Evolutionary conservation across 352 stramenopile species (phyloP).

Genomic region (Phytophthora melonis): DNA sequence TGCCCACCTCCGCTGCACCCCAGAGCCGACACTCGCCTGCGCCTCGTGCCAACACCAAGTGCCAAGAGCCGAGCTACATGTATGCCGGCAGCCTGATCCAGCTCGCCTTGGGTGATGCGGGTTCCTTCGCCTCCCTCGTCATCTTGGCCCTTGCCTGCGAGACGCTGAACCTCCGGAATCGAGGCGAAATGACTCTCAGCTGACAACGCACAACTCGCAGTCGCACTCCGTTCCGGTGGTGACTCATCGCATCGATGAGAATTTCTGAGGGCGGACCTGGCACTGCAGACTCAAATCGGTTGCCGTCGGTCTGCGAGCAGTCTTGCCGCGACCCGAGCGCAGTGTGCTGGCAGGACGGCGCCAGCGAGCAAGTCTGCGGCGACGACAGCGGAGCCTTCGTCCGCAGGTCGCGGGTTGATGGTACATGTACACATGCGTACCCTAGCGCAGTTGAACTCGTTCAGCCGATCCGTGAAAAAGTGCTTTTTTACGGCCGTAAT

Average conservation of each 20-base stretch:
- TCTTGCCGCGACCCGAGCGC: background rate
- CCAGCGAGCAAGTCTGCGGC: background rate
- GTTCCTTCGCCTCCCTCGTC: background rate
- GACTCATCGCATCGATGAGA: background rate
- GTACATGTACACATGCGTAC: no score
- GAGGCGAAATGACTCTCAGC: background rate
- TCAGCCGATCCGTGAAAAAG: conserved; percentile 11
- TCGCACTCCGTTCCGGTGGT: conserved; percentile 1
- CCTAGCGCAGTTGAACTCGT: background rate
- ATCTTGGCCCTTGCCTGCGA: background rate
- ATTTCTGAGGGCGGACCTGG: conserved; percentile 1
- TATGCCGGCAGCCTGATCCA: background rate
- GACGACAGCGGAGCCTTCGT: background rate
- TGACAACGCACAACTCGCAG: background rate
- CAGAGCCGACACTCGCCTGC: no score
- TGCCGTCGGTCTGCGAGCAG: background rate
- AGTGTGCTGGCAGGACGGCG: background rate
- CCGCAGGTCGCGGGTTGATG: background rate
- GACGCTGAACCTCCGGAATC: background rate
- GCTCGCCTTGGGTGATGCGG: background rate
- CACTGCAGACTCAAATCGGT: background rate
- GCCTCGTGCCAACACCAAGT: no score
- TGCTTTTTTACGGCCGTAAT: conserved; percentile 29
- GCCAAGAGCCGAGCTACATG: no score
- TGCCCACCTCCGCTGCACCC: no score